phyloP scores from a whole-genome alignment of 257 asterid species.

The Ehretia macrophylla region DNA sequence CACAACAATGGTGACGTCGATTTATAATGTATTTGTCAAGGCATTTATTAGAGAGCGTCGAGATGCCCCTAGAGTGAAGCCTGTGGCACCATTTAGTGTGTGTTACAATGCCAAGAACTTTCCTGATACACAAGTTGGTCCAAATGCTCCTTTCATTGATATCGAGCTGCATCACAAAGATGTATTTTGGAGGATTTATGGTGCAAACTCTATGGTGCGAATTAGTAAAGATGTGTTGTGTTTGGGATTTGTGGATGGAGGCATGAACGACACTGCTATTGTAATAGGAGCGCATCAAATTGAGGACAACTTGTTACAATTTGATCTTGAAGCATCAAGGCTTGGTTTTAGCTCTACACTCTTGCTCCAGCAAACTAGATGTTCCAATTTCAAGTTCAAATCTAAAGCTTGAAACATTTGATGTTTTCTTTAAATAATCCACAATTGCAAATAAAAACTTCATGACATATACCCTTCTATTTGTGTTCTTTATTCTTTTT shows the following conservation, averaged over 20 bases:
- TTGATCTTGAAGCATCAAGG: conserved; percentile 16
- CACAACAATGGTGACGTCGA: conserved; percentile 14
- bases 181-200: conserved; percentile 23
- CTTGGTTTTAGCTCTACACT: conserved; percentile 18
- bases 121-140: conserved; percentile 19
- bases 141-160: conserved; percentile 16
- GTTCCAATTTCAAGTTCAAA: conserved; percentile 9
- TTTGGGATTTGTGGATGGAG: conserved; percentile 17
- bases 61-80: conserved; percentile 4
- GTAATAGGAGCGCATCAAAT: conserved; percentile 17
- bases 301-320: conserved; percentile 14
- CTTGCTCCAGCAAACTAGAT: conserved; percentile 11
- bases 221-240: conserved; percentile 13
- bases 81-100: conserved; percentile 12
- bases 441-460: too few relatives aligned
- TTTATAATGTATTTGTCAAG: conserved; percentile 10
- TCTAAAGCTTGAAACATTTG: conserved; percentile 3
- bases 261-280: conserved; percentile 8
- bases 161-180: conserved; percentile 11
- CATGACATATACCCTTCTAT: too few relatives aligned
- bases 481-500: too few relatives aligned
- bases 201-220: conserved; percentile 18
- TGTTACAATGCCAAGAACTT: conserved; percentile 13
- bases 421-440: too few relatives aligned
- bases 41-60: conserved; percentile 7